Base-by-base conservation (phyloP, 371 early-diverging fungal species). In the Mucor sp. region DNA sequence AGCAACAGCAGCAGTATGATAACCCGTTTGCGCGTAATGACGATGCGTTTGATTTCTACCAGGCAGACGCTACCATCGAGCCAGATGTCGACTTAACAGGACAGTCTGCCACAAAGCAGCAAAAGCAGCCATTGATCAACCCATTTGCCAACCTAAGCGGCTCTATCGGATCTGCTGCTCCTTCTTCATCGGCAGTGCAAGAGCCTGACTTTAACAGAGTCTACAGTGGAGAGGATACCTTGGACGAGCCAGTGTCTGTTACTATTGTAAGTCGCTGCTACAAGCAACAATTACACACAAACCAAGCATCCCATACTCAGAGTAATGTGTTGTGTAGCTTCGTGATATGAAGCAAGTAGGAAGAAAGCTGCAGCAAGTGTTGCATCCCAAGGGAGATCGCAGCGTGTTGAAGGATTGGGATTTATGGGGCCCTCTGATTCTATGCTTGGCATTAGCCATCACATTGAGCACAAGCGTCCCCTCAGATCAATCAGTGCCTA, bases 401-500 rank as follows among this genome's bases (percentile, higher is more conserved):
- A 87, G 90, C 68, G 83, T 92, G 37, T 80, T 95, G 68, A 82
- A 84, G 70, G 94, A 95, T 63, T 95, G 96, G 95, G 97, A 97
- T 78, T 80, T 96, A 17, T 97, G 97, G 97, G 97, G 97, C 6
- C 97, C 97, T 19, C 82, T 97, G 58, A 78, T 97, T 58, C 85
- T 97, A 66, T 96, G 97, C 68, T 80, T 96, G 50, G 83, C 88
- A 11, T 80, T 97, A 56, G 93, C 97, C 3, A 87, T 94, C 66
- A 83, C 85, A 2, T 72, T 92, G 82, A 89, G 89, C 71, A 70
- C 85, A 37, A 75, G 90, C 78, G 84, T 90, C 67, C 78, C 85
- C 66, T 74, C 72, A 7, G 85, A 87, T 55, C 95, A 97, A 81
- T 82, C 91, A 12, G 86, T 94, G 1, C 78, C 83, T 25, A 92